phyloP scores from a whole-genome alignment of 148 eudicot species.

The Beta vulgaris region DNA sequence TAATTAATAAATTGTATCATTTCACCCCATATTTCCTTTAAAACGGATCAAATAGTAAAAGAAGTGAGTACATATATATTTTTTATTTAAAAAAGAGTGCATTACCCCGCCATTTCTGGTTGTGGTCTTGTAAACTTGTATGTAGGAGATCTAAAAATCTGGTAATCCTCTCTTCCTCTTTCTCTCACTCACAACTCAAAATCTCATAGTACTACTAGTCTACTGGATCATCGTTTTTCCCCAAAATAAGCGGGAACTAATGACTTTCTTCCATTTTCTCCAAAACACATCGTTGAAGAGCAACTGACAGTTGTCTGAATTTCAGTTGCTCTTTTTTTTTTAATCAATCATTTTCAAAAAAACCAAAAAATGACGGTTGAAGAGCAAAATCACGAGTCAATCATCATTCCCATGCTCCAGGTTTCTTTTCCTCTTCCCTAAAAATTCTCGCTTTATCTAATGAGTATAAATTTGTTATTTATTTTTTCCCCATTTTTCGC shows the following conservation, averaged over 20 bases:
- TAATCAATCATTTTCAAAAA: not conserved
- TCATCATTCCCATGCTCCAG: constrained; percentile 37
- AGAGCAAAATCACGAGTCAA: constrained; percentile 37
- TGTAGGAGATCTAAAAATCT: no score
- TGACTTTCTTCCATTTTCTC: not conserved
- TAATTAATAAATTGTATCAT: no score
- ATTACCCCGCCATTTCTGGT: no score
- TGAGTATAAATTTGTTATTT: not conserved
- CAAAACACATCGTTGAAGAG: not conserved
- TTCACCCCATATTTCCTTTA: no score
- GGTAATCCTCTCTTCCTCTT: no score
- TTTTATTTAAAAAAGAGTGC: no score
- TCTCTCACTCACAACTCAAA: no score
- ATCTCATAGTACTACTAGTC: no score
- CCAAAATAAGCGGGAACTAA: constrained; percentile 7
- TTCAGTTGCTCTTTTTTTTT: constrained; percentile 4
- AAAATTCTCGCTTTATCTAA: not conserved
- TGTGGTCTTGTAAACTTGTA: no score
- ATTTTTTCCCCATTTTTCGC: not conserved
- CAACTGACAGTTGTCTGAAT: constrained; percentile 15
- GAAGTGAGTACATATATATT: no score
- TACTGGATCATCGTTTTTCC: not conserved
- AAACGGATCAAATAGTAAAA: no score
- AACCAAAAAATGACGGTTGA: constrained; percentile 30
- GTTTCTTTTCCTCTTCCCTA: constrained; percentile 29